These are phyloP conservation scores for Gleditsia sinensis DNA, from an alignment of 306 rosid species.

Conservation along the genomic window DNA sequence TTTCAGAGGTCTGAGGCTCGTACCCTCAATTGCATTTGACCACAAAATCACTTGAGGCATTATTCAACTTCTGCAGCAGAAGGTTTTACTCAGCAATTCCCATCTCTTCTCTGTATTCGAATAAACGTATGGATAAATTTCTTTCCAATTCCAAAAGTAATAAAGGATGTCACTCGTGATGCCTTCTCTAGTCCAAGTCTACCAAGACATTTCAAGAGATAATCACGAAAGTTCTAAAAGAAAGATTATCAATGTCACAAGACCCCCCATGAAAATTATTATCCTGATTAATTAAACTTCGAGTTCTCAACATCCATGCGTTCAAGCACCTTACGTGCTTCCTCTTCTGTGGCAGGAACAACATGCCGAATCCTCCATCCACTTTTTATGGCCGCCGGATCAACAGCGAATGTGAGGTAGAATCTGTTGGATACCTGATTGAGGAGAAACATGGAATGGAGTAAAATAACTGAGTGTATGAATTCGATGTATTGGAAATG, in stretches of 20 bases:
- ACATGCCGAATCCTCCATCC: constrained; percentile 67
- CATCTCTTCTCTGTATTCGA: background rate
- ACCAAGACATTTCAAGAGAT: background rate
- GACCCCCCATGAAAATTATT: background rate
- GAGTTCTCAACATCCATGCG: constrained; percentile 68
- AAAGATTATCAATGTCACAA: background rate
- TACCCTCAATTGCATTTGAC: too few species aligned
- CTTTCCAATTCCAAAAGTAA: background rate
- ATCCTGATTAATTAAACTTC: constrained; percentile 32
- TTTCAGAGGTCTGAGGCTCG: too few species aligned
- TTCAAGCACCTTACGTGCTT: constrained; percentile 70
- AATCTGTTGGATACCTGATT: constrained; percentile 82
- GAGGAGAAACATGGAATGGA: constrained; percentile 12
- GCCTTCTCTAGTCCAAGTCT: background rate
- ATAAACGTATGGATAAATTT: constrained; percentile 5
- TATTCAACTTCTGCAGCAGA: background rate
- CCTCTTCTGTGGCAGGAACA: constrained; percentile 82
- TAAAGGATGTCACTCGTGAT: background rate
- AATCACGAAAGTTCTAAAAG: background rate
- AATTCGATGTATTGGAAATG: background rate
- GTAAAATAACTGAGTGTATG: background rate
- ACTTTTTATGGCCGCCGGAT: constrained; percentile 52
- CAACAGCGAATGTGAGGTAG: constrained; percentile 76
- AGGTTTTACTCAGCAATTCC: background rate
- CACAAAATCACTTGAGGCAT: background rate